Evolutionary conservation across 768 basidiomycete species (phyloP), one percentile per base, ranked within the genome.

Genomic region (Lactarius psammicola): DNA sequence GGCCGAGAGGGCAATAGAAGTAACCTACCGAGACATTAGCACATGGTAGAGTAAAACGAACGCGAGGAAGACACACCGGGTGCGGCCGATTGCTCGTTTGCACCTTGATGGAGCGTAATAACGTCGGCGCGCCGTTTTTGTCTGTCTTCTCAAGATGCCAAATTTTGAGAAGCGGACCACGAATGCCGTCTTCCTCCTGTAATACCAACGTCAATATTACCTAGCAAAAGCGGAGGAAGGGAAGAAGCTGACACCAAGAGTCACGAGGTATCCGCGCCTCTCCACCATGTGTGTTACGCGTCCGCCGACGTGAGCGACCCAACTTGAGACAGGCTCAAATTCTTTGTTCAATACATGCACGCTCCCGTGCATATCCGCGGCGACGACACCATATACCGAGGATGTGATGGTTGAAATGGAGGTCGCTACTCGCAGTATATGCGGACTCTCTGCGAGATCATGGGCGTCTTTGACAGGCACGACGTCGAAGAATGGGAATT

Each of bases 241-340:
- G 30, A 55, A 44, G 40, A 46, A 26, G 82, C 90, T 59, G 72
- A 95, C 94, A 34, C 95, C 96, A 28, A 98, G 81, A 4, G 94
- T 93, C n/a, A 98, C 80, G 33, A 98, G 79, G 46, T 95, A 80
- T 0, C 90, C 91, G 69, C 85, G 86, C 56, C 84, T 82, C 76
- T 96, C 95, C 0, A 83, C 82, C 87, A 97, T 88, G 72, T 95
- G 93, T 10, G 90, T 93, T 20, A 94, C 92, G 40, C 92, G 80
- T 44, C 94, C 94, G 11, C 81, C 83, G 15, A 83, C 79, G 75
- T 94, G 90, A 6, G 91, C 93, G 56, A 92, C 74, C 93, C 93
- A 95, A 66, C 88, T 88, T 40, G 80, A 80, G 10, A 80, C 74
- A 0, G 87, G 80, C 71, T 90, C 88, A 72, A 94, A 94, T 33